These are phyloP conservation scores for Rhynchospora tenuis DNA, from an alignment of 176 grass and related monocot genomes.

Conservation along the genomic window DNA sequence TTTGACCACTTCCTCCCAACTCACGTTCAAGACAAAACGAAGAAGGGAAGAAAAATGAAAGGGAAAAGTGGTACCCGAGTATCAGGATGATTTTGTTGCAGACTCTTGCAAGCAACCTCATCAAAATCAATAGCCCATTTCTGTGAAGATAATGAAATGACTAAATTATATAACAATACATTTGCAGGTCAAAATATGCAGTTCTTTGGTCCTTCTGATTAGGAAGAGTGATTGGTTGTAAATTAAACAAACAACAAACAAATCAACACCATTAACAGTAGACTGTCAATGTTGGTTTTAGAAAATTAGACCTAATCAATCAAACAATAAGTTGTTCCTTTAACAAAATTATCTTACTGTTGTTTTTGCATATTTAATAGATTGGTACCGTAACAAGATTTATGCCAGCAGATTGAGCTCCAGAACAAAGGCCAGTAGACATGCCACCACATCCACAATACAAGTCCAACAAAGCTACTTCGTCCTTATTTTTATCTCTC, in stretches of 20 bases:
- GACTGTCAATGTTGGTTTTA: background rate
- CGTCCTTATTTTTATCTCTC: slow-evolving; percentile 30
- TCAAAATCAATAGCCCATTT: slow-evolving; percentile 84
- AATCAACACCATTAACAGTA: background rate
- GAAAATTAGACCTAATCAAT: background rate
- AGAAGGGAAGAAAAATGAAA: slow-evolving; percentile 12
- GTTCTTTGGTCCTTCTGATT: background rate
- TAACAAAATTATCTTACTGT: background rate
- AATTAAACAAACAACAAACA: background rate
- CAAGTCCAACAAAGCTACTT: slow-evolving; percentile 75
- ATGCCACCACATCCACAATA: slow-evolving; percentile 93
- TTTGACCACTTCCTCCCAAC: background rate
- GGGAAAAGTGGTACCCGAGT: slow-evolving; percentile 44
- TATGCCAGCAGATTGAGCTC: slow-evolving; percentile 55
- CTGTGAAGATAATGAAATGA: slow-evolving; percentile 27
- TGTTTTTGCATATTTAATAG: too few species aligned
- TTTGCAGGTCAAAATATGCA: background rate
- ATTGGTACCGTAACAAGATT: slow-evolving; percentile 61
- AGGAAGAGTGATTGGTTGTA: background rate
- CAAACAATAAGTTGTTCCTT: background rate
- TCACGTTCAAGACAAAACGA: slow-evolving; percentile 2
- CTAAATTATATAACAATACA: background rate
- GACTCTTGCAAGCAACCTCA: slow-evolving; percentile 58
- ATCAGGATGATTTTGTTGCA: slow-evolving; percentile 80
- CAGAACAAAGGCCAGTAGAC: slow-evolving; percentile 89